These are phyloP conservation scores for Echeveria elegans DNA, from an alignment of 164 flowering plant genomes.

Conservation along the genomic window DNA sequence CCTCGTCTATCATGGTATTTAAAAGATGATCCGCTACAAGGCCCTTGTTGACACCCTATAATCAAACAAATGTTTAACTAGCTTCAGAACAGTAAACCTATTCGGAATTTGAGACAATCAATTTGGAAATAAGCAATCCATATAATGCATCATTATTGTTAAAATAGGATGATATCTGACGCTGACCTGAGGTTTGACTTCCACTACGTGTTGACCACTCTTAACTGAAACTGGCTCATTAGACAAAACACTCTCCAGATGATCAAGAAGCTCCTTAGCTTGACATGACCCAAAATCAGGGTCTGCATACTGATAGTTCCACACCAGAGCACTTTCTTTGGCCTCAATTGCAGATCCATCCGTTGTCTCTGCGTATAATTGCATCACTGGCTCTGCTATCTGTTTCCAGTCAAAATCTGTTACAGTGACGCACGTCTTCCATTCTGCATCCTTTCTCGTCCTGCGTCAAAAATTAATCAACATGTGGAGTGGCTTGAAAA, in stretches of 20 bases:
- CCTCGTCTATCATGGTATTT: constrained; percentile 24
- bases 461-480: constrained; percentile 12
- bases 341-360: constrained; percentile 39
- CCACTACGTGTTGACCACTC: constrained; percentile 44
- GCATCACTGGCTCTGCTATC: constrained; percentile 41
- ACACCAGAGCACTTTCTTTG: constrained; percentile 39
- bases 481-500: not conserved
- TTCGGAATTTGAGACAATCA: too few species aligned
- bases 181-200: constrained; percentile 57
- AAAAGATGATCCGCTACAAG: constrained; percentile 39
- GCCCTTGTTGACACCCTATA: constrained; percentile 58
- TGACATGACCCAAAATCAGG: constrained; percentile 47
- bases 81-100: too few species aligned
- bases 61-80: not conserved
- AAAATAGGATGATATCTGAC: too few species aligned
- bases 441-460: constrained; percentile 21
- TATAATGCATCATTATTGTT: too few species aligned
- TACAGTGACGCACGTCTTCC: constrained; percentile 31
- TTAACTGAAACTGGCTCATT: constrained; percentile 55
- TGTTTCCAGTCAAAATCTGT: constrained; percentile 39
- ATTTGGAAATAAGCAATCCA: too few species aligned
- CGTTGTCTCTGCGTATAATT: constrained; percentile 33
- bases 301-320: constrained; percentile 39
- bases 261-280: constrained; percentile 54
- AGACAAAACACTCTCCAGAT: constrained; percentile 49